phyloP scores from a whole-genome alignment of 2,329 filamentous ascomycete genomes.

The Diaporthe citriasiana region DNA sequence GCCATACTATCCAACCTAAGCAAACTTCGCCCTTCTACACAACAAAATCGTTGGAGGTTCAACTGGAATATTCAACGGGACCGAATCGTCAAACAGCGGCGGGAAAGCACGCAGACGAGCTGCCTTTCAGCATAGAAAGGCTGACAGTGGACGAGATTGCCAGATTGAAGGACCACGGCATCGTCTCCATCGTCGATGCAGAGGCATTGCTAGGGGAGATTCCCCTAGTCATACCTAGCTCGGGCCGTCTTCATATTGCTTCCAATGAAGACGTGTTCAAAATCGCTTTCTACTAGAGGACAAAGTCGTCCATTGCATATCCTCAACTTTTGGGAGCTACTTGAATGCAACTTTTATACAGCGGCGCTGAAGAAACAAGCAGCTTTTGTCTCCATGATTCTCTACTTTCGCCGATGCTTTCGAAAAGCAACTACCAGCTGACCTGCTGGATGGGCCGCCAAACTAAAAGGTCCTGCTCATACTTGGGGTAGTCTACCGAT shows the following conservation, averaged over 20 bases:
- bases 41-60: neutral
- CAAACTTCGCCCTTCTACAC: neutral
- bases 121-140: neutral
- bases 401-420: too few relatives aligned
- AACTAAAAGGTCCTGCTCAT: too few relatives aligned
- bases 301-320: neutral
- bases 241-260: neutral
- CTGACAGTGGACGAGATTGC: neutral
- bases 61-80: neutral
- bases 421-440: too few relatives aligned
- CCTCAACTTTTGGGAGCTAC: neutral
- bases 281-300: neutral
- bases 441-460: too few relatives aligned
- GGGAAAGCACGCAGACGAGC: neutral
- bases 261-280: neutral
- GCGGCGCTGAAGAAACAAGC: too few relatives aligned
- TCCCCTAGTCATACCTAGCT: neutral
- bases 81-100: neutral
- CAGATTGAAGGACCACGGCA: neutral
- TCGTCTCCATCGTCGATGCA: neutral
- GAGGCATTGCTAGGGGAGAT: neutral
- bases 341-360: too few relatives aligned
- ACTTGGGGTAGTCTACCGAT: too few relatives aligned
- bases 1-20: neutral
- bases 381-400: too few relatives aligned